Base-by-base conservation (phyloP, 768 basidiomycete species). In the Gloeostereum incarnatum region DNA sequence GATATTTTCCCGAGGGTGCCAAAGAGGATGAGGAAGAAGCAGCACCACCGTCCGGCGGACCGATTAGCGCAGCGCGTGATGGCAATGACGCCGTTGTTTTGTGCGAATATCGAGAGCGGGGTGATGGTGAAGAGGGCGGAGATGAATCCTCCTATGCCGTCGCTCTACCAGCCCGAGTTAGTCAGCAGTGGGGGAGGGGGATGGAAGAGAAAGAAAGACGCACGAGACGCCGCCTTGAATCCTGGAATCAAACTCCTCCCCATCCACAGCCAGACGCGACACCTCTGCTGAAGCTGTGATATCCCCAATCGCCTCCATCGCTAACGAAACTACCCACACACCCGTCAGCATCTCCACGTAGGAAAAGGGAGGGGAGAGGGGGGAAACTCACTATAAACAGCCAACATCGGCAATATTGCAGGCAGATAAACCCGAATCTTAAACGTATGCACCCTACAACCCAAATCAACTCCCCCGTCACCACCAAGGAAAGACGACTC, bases 281-380 rank as follows among this genome's bases (percentile, higher is more conserved):
- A 86, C 83, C 54, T 92, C 89, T 2, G 81, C 79, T 9, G 81
- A 81, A 0, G 87, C 84, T 1, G 86, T 84, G 47, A 85, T 75
- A 48, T 91, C 88, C 3, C 87, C 87, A 37, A 87, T 89, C 5
- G 84, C 80, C 57, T 90, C 88, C 79, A 90, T 83, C 0, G 80
- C 73, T 0, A 77, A 54, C 0, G 83, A 83, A 5, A 87, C 76
- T 82, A n/a, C n/a, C n/a, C n/a, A n/a, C n/a, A n/a, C n/a, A n/a
- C 16, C 19, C 13, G 11, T n/a, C 3, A n/a, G 16, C 14, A 20
- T 19, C 33, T n/a, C 26, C 26, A 29, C 14, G 8, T 23, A 16
- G 16, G 20, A 36, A 10, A n/a, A n/a, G n/a, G n/a, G n/a, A n/a
- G n/a, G n/a, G n/a, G n/a, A n/a, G n/a, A n/a, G n/a, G n/a, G n/a